These are phyloP conservation scores for Naganishia liquefaciens DNA, from an alignment of 1,284 basidiomycete species.

Conservation along the genomic window DNA sequence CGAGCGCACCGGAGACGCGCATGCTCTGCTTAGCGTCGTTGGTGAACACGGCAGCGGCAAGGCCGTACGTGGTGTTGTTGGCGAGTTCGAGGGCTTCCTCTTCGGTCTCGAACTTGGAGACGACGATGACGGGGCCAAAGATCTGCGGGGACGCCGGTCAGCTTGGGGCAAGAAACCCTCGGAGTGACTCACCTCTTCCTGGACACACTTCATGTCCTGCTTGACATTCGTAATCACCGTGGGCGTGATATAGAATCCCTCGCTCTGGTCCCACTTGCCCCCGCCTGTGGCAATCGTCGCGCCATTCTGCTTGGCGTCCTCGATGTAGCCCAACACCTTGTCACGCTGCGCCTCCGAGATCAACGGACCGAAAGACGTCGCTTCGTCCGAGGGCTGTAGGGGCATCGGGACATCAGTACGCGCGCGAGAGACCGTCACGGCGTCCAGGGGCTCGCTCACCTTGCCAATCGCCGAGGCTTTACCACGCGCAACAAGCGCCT, in stretches of 20 bases:
- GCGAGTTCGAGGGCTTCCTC: slow-evolving; percentile 63
- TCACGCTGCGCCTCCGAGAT: slow-evolving; percentile 81
- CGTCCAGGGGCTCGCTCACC: slow-evolving; percentile 1
- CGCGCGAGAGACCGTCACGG: no score
- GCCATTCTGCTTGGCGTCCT: slow-evolving; percentile 78
- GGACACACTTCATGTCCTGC: slow-evolving; percentile 37
- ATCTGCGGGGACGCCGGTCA: slow-evolving; percentile 65
- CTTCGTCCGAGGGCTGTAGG: slow-evolving; percentile 66
- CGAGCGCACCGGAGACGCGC: slow-evolving; percentile 74
- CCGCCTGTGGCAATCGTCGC: slow-evolving; percentile 80
- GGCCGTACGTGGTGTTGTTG: slow-evolving; percentile 78
- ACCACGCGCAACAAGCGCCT: slow-evolving; percentile 66
- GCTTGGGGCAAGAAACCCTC: slow-evolving; percentile 37
- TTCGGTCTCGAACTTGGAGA: slow-evolving; percentile 73
- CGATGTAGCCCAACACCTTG: slow-evolving; percentile 82
- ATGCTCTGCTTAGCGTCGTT: slow-evolving; percentile 84
- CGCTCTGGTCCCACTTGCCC: slow-evolving; percentile 48
- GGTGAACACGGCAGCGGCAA: slow-evolving; percentile 85
- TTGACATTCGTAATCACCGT: slow-evolving; percentile 51
- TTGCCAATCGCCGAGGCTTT: slow-evolving; percentile 69
- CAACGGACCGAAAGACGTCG: slow-evolving; percentile 74
- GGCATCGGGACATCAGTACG: neutral
- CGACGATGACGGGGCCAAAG: slow-evolving; percentile 63
- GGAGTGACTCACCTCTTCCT: slow-evolving; percentile 35
- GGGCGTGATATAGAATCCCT: slow-evolving; percentile 53